These are phyloP conservation scores for Coemansia sp. DNA, from an alignment of 192 early-diverging fungal genomes.

Conservation along the genomic window DNA sequence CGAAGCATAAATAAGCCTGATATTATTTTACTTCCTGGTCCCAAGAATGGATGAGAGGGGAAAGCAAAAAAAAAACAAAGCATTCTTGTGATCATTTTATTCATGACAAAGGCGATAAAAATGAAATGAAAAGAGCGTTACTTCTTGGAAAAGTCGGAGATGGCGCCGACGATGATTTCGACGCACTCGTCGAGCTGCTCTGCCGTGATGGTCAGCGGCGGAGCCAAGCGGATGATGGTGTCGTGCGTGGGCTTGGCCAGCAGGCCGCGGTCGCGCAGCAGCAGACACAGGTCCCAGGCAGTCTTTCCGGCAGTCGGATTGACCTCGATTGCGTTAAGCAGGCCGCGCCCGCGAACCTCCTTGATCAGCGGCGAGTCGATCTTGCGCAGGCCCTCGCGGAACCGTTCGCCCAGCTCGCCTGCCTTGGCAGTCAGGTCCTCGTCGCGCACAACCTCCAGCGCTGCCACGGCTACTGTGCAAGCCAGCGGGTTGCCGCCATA, in stretches of 20 bases:
- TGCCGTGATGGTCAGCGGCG: conserved; percentile 93
- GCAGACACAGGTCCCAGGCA: conserved; percentile 97
- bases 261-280: conserved; percentile 89
- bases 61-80: too few relatives aligned
- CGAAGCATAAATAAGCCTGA: too few relatives aligned
- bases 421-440: conserved; percentile 86
- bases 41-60: too few relatives aligned
- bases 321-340: conserved; percentile 96
- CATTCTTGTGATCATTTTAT: too few relatives aligned
- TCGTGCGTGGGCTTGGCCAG: conserved; percentile 98
- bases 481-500: conserved; percentile 98
- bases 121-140: not conserved
- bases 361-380: conserved; percentile 79
- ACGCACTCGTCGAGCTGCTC: conserved; percentile 81
- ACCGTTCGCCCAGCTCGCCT: conserved; percentile 76
- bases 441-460: conserved; percentile 92
- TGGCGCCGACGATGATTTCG: conserved; percentile 75
- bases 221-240: conserved; percentile 97
- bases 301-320: conserved; percentile 80
- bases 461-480: conserved; percentile 91
- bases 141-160: conserved; percentile 62
- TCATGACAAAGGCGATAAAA: too few relatives aligned
- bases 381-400: conserved; percentile 75
- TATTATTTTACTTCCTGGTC: too few relatives aligned
- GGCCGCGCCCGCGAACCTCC: conserved; percentile 86